These are phyloP conservation scores for Rutstroemia sydowiana DNA, from an alignment of 2,329 filamentous ascomycete genomes.

Conservation along the genomic window DNA sequence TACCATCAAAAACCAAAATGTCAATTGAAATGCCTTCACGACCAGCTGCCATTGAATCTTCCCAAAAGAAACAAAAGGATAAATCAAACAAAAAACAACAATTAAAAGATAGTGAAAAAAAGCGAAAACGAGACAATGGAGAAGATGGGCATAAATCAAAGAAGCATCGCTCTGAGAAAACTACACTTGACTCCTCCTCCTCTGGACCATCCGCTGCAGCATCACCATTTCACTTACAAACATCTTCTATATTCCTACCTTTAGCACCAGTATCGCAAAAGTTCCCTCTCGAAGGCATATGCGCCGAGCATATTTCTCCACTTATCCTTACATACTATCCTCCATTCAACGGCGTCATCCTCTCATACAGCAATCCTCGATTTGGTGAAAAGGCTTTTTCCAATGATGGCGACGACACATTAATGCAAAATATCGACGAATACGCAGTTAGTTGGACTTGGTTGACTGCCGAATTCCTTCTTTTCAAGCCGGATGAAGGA, in stretches of 20 bases:
- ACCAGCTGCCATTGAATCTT: constrained; percentile 12
- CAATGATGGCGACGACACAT: constrained; percentile 39
- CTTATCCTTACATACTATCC: constrained; percentile 72
- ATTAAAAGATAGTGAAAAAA: constrained; percentile 36
- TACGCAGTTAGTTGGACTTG: constrained; percentile 82
- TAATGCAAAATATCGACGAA: constrained; percentile 59
- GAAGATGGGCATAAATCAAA: constrained; percentile 40
- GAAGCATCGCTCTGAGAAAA: constrained; percentile 35
- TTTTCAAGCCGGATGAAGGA: constrained; percentile 71
- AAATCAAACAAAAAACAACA: constrained; percentile 31
- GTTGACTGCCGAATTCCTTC: constrained; percentile 77
- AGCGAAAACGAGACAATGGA: constrained; percentile 32
- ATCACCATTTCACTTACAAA: constrained; percentile 73
- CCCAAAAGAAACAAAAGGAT: constrained; percentile 23
- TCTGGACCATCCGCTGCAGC: constrained; percentile 24
- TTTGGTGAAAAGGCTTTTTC: constrained; percentile 54
- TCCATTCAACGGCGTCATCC: constrained; percentile 63
- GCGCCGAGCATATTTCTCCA: constrained; percentile 67
- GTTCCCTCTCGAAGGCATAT: constrained; percentile 61
- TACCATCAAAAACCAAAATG: constrained; percentile 12
- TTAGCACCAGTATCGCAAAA: constrained; percentile 65
- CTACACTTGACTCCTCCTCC: constrained; percentile 19
- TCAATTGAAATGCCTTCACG: constrained; percentile 22
- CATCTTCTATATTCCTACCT: constrained; percentile 72
- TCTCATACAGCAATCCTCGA: constrained; percentile 63